Evolutionary conservation across 2,329 filamentous ascomycete species (phyloP), one percentile per base, ranked within the genome.

Genomic region (Drechslerella coelobrocha): DNA sequence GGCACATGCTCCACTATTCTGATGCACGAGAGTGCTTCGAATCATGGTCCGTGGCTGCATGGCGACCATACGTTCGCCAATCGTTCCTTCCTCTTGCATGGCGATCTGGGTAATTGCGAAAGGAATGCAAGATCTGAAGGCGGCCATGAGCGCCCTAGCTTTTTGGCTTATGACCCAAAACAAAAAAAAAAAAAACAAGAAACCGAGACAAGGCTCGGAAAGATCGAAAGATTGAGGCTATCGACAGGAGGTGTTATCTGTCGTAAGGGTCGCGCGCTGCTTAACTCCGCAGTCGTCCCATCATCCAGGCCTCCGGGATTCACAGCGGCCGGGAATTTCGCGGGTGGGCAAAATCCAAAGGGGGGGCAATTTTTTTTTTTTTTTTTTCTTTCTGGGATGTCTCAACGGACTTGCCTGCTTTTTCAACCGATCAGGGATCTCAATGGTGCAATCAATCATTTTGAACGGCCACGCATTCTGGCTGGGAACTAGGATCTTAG

Each of bases 1-100:
- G 52, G 66, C 45, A 56, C 48, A 26, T 61, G 51, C 65, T 62
- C 65, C 65, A 69, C 65, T 50, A 69, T 61, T 53, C 65, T 69
- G 65, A 69, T 61, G 65, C 65, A 69, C 57, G 57, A 69, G 57
- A 69, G 65, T 69, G 65, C 65, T 69, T 69, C 65, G 65, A 69
- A 69, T 65, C 65, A 62, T 69, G 65, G 61, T 69, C 65, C 65
- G 65, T 69, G 65, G 65, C 65, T 69, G 65, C 65, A 69, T 69
- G 57, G 65, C 57, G 57, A 69, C 50, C 55, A 51, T 52, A 61
- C 57, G 65, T 61, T 69, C 65, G 65, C 65, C 65, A 69, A 69
- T 69, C 65, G 65, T 62, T 61, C 65, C 65, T 56, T 45, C 56
- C 65, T 62, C 57, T 69, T 56, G 63, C 63, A 68, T 68, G 63